phyloP scores from a whole-genome alignment of 805 yeast genomes.

The Naumovozyma castellii region DNA sequence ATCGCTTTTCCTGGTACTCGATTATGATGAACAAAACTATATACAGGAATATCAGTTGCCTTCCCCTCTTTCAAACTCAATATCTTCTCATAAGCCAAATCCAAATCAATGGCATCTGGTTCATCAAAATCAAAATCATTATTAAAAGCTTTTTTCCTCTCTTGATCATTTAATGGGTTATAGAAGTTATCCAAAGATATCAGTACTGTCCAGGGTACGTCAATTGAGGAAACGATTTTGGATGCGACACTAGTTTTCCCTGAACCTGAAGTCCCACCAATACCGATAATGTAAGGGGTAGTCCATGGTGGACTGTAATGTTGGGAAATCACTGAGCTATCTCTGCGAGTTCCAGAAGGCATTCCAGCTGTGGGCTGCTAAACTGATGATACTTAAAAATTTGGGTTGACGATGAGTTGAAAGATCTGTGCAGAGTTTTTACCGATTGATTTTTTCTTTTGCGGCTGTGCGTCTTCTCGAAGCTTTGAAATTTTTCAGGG shows the following conservation, averaged over 20 bases:
- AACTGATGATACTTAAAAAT: too few relatives aligned
- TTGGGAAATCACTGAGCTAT: not conserved
- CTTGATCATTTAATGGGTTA: conserved; percentile 56
- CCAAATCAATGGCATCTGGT: conserved; percentile 79
- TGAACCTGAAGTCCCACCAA: conserved; percentile 80
- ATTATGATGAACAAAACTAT: conserved; percentile 56
- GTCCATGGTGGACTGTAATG: conserved; percentile 77
- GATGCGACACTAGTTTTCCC: conserved; percentile 93
- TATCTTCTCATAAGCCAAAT: conserved; percentile 55
- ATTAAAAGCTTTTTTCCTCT: conserved; percentile 52
- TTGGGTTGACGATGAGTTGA: too few relatives aligned
- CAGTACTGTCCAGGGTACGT: conserved; percentile 92
- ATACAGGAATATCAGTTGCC: conserved; percentile 55
- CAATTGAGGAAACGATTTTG: conserved; percentile 60
- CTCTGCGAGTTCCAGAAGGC: not conserved
- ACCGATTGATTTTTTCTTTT: too few relatives aligned
- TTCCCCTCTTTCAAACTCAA: conserved; percentile 60
- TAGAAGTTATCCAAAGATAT: conserved; percentile 88
- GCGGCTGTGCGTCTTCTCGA: conserved; percentile 8
- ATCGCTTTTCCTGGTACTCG: conserved; percentile 55
- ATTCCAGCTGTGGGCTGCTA: not conserved
- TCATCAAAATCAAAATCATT: conserved; percentile 78
- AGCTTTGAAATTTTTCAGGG: not conserved
- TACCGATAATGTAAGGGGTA: conserved; percentile 77
- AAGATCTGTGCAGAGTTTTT: too few relatives aligned